A percentile compares a stretch with the other conserved stretches of the same genome.
Conservation (phyloP, 257 asterid species). For the Solanum corneliomulleri region DNA sequence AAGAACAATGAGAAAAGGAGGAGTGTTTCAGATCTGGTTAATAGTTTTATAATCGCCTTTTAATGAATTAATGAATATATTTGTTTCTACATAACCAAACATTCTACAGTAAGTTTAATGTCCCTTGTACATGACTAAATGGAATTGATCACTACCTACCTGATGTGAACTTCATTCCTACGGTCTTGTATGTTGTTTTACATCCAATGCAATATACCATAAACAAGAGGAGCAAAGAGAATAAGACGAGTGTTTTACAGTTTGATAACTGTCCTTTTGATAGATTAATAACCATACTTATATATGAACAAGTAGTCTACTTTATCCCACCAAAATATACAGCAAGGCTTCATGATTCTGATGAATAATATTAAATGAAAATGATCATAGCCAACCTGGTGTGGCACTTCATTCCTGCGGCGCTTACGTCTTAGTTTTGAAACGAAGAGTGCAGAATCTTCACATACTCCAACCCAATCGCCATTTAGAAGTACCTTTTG, state of each 20-base stretch:
- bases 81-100: not conserved
- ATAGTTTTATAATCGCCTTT: not conserved
- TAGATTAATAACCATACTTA: not conserved
- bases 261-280: not conserved
- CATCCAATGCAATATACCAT: not conserved
- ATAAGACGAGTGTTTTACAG: not conserved
- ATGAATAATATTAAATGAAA: slow-evolving; percentile 7
- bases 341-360: not conserved
- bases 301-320: not conserved
- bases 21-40: not conserved
- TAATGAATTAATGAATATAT: not conserved
- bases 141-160: not conserved
- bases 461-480: slow-evolving; percentile 80
- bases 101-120: not conserved
- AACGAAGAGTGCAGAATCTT: slow-evolving; percentile 58
- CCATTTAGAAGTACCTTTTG: slow-evolving; percentile 76
- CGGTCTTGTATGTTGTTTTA: not conserved
- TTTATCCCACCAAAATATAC: not conserved
- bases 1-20: not conserved
- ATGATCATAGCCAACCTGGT: slow-evolving; percentile 43
- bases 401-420: slow-evolving; percentile 49
- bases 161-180: not conserved
- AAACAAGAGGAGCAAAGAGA: not conserved
- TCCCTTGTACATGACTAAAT: not conserved
- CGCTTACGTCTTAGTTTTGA: slow-evolving; percentile 61